Evolutionary conservation across 140 eudicot genomes (phyloP).

Genomic region (Bidens hawaiensis): DNA sequence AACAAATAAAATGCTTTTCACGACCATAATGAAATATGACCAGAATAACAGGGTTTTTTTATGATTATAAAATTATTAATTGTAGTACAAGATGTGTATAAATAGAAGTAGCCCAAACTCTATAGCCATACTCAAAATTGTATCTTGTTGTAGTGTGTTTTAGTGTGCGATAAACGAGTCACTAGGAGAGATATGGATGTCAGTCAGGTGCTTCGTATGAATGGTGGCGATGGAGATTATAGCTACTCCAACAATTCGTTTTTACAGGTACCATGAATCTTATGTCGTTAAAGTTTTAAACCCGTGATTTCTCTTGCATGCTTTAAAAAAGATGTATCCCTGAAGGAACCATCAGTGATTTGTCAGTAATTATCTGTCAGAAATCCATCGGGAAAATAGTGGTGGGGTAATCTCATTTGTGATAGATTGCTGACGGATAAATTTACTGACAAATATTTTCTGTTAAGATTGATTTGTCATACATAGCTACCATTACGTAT

Average conservation of each 20-base stretch:
- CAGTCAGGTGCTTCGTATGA: constrained; percentile 29
- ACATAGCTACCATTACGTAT: too few relatives aligned
- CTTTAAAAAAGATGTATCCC: not conserved
- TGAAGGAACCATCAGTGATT: too few relatives aligned
- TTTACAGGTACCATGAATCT: constrained; percentile 22
- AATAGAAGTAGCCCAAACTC: constrained; percentile 1
- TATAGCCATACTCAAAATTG: not conserved
- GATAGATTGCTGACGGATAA: too few relatives aligned
- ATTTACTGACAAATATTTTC: too few relatives aligned
- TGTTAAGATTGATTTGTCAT: too few relatives aligned
- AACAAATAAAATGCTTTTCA: not conserved
- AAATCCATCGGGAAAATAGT: too few relatives aligned
- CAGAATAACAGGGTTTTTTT: not conserved
- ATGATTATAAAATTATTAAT: not conserved
- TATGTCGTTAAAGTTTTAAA: too few relatives aligned
- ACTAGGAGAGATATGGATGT: constrained; percentile 37
- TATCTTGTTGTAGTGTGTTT: not conserved
- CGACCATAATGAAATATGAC: not conserved
- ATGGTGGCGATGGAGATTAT: constrained; percentile 35
- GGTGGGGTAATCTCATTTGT: too few relatives aligned
- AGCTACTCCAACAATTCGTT: constrained; percentile 47
- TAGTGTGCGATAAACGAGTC: too few relatives aligned
- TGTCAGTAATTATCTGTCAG: too few relatives aligned
- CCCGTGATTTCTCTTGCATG: not conserved
- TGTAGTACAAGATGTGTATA: not conserved